Evolutionary conservation across 257 asterid species (phyloP).

Genomic region (Solanum appendiculatum): DNA sequence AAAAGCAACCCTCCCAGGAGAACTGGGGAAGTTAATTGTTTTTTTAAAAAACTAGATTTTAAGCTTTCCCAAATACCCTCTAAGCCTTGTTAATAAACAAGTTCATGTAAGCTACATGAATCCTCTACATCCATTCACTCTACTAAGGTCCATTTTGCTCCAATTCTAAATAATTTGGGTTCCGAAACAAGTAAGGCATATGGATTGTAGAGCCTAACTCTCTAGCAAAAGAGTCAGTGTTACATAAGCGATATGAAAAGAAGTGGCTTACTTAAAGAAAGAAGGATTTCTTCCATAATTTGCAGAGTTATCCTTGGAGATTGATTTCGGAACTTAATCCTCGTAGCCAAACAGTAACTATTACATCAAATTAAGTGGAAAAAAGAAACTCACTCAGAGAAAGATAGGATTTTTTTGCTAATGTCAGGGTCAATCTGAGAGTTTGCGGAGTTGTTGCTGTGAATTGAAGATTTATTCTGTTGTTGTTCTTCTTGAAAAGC

Average conservation of each 20-base stretch:
- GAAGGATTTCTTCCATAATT: background rate
- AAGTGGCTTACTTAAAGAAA: background rate
- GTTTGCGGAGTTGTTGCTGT: conserved; percentile 26
- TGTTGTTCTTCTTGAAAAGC: conserved; percentile 80
- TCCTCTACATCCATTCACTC: background rate
- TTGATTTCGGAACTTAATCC: background rate
- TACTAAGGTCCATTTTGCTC: background rate
- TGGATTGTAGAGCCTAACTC: background rate
- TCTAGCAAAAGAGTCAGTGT: background rate
- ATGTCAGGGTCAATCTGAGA: conserved; percentile 60
- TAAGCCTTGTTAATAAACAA: background rate
- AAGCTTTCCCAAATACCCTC: background rate
- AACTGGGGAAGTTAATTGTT: no score
- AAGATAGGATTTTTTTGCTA: conserved; percentile 58
- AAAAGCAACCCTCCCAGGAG: no score
- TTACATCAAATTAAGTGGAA: background rate
- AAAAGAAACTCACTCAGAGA: conserved; percentile 40
- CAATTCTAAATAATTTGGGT: background rate
- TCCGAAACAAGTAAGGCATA: background rate
- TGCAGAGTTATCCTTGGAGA: background rate
- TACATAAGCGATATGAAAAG: background rate
- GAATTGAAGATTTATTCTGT: conserved; percentile 24
- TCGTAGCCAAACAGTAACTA: background rate
- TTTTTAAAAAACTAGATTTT: no score
- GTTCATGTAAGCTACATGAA: background rate